Percentiles rank a stretch among this genome's conserved stretches.
Conservation (phyloP, 1,284 basidiomycete genomes). For the Cryptococcus sp. region DNA sequence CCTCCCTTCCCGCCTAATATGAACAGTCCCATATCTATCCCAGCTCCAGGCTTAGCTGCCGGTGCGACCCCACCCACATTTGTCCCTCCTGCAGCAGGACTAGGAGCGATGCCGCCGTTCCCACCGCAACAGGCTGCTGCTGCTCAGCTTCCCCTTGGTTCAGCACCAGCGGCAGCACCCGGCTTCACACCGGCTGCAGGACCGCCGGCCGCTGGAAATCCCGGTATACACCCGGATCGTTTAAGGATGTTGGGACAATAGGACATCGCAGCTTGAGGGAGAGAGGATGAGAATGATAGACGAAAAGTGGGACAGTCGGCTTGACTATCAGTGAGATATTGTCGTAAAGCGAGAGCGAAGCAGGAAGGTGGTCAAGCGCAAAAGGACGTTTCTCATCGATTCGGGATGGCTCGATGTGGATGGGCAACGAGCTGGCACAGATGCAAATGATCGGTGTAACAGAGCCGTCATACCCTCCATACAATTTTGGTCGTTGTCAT, state of each 20-base stretch:
- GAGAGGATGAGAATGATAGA: too few species aligned
- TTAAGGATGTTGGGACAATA: slow-evolving; percentile 70
- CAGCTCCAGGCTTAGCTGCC: background rate
- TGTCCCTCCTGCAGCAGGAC: slow-evolving; percentile 7
- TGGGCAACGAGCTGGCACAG: too few species aligned
- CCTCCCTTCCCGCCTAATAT: slow-evolving; percentile 9
- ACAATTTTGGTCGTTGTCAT: too few species aligned
- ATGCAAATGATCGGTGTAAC: too few species aligned
- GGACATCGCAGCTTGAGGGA: background rate
- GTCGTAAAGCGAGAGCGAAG: too few species aligned
- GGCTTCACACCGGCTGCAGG: slow-evolving; percentile 31
- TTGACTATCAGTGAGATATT: too few species aligned
- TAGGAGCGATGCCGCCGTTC: background rate
- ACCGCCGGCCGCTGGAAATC: slow-evolving; percentile 24
- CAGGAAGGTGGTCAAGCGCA: too few species aligned
- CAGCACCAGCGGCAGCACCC: slow-evolving; percentile 31
- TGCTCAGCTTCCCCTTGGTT: slow-evolving; percentile 14
- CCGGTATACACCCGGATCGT: slow-evolving; percentile 81
- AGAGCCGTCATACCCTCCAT: background rate
- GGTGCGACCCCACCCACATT: background rate
- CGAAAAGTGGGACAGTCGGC: too few species aligned
- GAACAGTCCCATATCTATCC: background rate
- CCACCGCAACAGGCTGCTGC: slow-evolving; percentile 24
- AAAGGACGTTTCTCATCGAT: too few species aligned
- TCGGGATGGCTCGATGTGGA: too few species aligned